Conservation (phyloP, 2,329 filamentous ascomycete species). For the Myriosclerotinia curreyana region DNA sequence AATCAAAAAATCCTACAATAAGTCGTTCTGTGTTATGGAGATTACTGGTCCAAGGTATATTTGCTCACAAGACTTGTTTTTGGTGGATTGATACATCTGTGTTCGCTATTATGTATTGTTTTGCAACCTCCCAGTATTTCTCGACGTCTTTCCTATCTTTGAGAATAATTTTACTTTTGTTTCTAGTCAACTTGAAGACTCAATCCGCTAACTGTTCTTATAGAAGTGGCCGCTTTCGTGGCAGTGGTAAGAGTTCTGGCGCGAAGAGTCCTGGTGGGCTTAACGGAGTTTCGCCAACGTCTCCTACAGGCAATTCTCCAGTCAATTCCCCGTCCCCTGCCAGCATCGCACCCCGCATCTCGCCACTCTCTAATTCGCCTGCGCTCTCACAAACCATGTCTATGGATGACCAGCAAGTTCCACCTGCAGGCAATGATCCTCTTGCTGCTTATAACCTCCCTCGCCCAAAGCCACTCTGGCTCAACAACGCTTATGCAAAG, state of each 20-base stretch:
- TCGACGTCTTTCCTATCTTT: neutral
- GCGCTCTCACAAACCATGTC: conserved; percentile 65
- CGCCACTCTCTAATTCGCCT: conserved; percentile 60
- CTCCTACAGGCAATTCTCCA: conserved; percentile 46
- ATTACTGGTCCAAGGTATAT: neutral
- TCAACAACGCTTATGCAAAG: conserved; percentile 71
- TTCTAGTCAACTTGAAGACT: neutral
- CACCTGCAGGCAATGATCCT: conserved; percentile 46
- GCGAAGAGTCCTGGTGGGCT: conserved; percentile 52
- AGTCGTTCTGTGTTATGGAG: neutral
- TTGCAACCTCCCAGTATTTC: neutral
- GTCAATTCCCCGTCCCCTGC: conserved; percentile 49
- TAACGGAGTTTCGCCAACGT: conserved; percentile 48
- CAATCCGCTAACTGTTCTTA: conserved; percentile 33
- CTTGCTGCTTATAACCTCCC: conserved; percentile 62
- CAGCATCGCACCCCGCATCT: conserved; percentile 55
- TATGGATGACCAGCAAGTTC: conserved; percentile 54
- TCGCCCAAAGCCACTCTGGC: conserved; percentile 67
- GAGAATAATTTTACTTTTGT: neutral
- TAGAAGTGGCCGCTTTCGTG: conserved; percentile 59
- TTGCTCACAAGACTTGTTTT: neutral
- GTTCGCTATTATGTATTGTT: neutral
- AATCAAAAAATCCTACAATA: neutral
- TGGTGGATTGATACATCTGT: neutral
- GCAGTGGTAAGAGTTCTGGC: conserved; percentile 51